Conservation (phyloP, 176 grass and related monocot genomes). For the Urochloa ruziziensis region DNA sequence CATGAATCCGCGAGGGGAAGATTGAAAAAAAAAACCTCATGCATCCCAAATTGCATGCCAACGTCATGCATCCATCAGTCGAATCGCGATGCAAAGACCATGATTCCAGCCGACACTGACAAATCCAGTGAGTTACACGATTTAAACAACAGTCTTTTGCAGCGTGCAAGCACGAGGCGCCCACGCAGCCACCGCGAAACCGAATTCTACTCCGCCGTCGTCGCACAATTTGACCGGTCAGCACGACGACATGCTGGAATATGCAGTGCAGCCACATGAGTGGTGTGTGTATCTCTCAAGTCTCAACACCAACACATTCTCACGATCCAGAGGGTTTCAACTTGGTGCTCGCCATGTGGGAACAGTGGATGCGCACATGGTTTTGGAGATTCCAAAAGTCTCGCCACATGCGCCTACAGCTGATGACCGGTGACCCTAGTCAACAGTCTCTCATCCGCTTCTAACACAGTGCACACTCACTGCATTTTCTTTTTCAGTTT, state of each 20-base stretch:
- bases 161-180: not conserved
- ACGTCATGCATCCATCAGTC: not conserved
- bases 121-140: not conserved
- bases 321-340: not conserved
- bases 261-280: too few relatives aligned
- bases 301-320: not conserved
- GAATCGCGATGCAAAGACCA: too few relatives aligned
- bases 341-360: conserved; percentile 13
- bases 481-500: not conserved
- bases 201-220: not conserved
- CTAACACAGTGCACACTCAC: too few relatives aligned
- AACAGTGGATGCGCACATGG: conserved; percentile 18
- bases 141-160: not conserved
- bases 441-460: conserved; percentile 30
- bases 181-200: not conserved
- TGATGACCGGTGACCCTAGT: not conserved
- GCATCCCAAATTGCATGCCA: not conserved
- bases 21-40: not conserved
- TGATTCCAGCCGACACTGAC: conserved; percentile 2
- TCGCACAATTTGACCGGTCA: conserved; percentile 25
- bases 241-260: not conserved
- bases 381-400: conserved; percentile 2
- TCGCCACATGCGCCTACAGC: not conserved
- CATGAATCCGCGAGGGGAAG: not conserved
- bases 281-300: not conserved